phyloP scores from a whole-genome alignment of 148 eudicot species.

The Polygonum maritimum region DNA sequence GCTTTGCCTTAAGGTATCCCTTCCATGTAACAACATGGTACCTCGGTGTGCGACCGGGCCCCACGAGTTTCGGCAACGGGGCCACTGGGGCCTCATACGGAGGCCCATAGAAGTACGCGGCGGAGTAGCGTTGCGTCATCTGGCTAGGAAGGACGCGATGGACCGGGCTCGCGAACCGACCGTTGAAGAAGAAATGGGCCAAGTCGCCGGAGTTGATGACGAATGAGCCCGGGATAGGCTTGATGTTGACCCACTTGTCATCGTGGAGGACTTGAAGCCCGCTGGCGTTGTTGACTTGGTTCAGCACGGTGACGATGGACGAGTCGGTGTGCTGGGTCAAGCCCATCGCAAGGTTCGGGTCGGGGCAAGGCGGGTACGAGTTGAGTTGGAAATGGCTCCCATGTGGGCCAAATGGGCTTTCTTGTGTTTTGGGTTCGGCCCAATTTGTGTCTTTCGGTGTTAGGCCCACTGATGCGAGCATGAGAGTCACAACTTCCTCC shows the following conservation, averaged over 20 bases:
- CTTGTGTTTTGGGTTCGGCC: slow-evolving; percentile 8
- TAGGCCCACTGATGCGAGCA: slow-evolving; percentile 17
- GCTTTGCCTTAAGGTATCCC: slow-evolving; percentile 18
- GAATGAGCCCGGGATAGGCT: slow-evolving; percentile 20
- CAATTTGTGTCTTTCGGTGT: slow-evolving; percentile 17
- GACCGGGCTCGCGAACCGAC: slow-evolving; percentile 4
- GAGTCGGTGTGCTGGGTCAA: slow-evolving; percentile 33
- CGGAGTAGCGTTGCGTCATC: slow-evolving; percentile 15
- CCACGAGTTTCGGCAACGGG: slow-evolving; percentile 12
- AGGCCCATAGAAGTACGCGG: slow-evolving; percentile 23
- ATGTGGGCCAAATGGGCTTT: background rate
- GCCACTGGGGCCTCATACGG: background rate
- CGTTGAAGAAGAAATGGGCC: slow-evolving; percentile 25
- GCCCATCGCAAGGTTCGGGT: slow-evolving; percentile 26
- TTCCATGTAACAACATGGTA: slow-evolving; percentile 13
- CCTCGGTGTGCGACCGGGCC: background rate
- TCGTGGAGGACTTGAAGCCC: slow-evolving; percentile 21
- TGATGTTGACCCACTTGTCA: slow-evolving; percentile 17
- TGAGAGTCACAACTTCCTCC: slow-evolving; percentile 4
- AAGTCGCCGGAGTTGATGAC: slow-evolving; percentile 25
- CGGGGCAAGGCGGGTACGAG: slow-evolving; percentile 30
- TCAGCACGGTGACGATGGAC: slow-evolving; percentile 14
- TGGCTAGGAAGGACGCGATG: slow-evolving; percentile 24
- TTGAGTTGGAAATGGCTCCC: slow-evolving; percentile 17
- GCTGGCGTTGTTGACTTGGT: slow-evolving; percentile 18